phyloP scores from a whole-genome alignment of 2,329 filamentous ascomycete genomes.

The Malbranchea zuffiana region DNA sequence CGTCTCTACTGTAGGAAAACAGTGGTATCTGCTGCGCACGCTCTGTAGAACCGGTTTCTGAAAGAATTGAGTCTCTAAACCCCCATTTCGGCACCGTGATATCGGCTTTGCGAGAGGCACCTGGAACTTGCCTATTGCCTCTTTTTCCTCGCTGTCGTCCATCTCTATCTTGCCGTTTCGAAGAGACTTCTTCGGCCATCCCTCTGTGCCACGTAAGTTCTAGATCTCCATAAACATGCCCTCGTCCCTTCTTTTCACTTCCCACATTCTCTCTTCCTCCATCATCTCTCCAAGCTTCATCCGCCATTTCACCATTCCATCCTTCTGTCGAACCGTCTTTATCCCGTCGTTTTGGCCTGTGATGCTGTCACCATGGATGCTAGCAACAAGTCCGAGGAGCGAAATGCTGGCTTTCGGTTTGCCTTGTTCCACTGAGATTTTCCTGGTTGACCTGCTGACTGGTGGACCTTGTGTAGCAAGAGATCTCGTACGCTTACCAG shows the following conservation, averaged over 20 bases:
- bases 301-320: conserved; percentile 1
- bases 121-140: too few species aligned
- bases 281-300: background rate
- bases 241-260: conserved; percentile 3
- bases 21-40: too few species aligned
- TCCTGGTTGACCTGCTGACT: background rate
- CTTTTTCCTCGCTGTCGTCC: background rate
- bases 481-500: background rate
- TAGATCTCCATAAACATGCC: too few species aligned
- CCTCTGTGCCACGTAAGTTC: conserved; percentile 8
- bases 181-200: conserved; percentile 5
- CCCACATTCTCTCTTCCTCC: conserved; percentile 3
- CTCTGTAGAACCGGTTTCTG: too few species aligned
- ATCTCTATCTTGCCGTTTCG: background rate
- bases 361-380: conserved; percentile 9
- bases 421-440: conserved; percentile 1
- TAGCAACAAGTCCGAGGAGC: conserved; percentile 5
- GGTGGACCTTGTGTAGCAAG: background rate
- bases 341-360: conserved; percentile 2
- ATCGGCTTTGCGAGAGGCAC: too few species aligned
- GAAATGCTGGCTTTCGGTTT: conserved; percentile 14
- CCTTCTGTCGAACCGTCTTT: background rate
- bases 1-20: too few species aligned
- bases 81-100: too few species aligned
- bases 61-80: too few species aligned